A percentile compares a stretch with the other conserved stretches of the same genome.
phyloP scores from a whole-genome alignment of 768 basidiomycete genomes.

The Lentinula sp. region DNA sequence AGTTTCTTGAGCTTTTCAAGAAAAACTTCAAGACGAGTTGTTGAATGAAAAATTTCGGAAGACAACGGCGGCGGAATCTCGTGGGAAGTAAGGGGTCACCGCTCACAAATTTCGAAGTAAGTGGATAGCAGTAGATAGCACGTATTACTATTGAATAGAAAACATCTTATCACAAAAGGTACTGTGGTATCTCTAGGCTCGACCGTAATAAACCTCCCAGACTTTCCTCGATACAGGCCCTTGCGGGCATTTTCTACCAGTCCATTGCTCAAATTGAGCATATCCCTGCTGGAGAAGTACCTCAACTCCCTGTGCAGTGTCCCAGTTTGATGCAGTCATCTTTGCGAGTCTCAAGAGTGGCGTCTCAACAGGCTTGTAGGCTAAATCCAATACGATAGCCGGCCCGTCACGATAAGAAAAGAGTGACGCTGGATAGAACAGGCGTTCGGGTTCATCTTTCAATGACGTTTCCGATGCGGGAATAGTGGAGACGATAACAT shows the following conservation, averaged over 20 bases:
- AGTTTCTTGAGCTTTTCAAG: not conserved
- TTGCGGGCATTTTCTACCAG: conserved; percentile 55
- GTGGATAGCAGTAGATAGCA: too few species aligned
- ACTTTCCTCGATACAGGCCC: conserved; percentile 40
- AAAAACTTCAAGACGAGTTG: not conserved
- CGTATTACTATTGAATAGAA: too few species aligned
- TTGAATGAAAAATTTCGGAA: not conserved
- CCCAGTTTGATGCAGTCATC: conserved; percentile 50
- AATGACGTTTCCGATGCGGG: conserved; percentile 60
- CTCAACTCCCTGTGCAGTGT: conserved; percentile 69
- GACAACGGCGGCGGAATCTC: not conserved
- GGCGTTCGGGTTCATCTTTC: conserved; percentile 20
- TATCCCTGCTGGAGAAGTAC: conserved; percentile 88
- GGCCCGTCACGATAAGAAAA: conserved; percentile 45
- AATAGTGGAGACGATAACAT: conserved; percentile 84
- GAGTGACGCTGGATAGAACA: conserved; percentile 51
- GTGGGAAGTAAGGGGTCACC: not conserved
- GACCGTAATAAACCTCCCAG: conserved; percentile 33
- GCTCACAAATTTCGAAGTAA: not conserved
- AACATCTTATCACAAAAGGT: not conserved
- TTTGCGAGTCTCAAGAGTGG: conserved; percentile 70
- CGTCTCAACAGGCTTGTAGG: conserved; percentile 85
- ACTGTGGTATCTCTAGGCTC: not conserved
- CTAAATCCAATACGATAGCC: conserved; percentile 87
- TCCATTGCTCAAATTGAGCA: conserved; percentile 81